Conservation (phyloP, 2,329 filamentous ascomycete species). For the Fusarium penzigii region DNA sequence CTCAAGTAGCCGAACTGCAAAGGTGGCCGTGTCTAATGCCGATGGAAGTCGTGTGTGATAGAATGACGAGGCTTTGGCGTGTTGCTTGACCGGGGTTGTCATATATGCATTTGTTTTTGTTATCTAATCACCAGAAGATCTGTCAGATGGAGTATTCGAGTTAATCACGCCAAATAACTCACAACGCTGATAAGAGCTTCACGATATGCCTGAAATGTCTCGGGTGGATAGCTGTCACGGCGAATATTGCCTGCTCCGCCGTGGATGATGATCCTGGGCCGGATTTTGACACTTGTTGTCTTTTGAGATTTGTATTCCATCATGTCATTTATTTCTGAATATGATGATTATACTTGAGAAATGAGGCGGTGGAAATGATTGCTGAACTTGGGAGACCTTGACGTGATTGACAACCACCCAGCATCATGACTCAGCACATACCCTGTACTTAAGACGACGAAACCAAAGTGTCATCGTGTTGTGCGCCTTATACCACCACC, state of each 20-base stretch:
- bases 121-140: constrained; percentile 35
- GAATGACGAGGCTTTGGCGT: constrained; percentile 9
- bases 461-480: too few species aligned
- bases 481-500: too few species aligned
- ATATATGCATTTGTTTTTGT: constrained; percentile 49
- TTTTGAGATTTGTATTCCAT: constrained; percentile 44
- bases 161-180: constrained; percentile 7
- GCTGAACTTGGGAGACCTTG: too few species aligned
- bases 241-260: constrained; percentile 73
- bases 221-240: constrained; percentile 57
- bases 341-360: neutral
- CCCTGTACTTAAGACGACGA: neutral
- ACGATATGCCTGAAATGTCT: constrained; percentile 60
- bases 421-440: neutral
- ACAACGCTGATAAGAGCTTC: constrained; percentile 64
- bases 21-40: constrained; percentile 73
- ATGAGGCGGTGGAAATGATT: neutral
- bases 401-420: too few species aligned
- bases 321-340: neutral
- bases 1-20: constrained; percentile 76
- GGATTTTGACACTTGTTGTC: constrained; percentile 27
- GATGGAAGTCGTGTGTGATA: constrained; percentile 38
- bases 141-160: neutral
- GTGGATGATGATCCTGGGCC: constrained; percentile 68
- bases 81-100: constrained; percentile 32